Base-by-base conservation (phyloP, 1,139 yeast species). In the Hyphopichia wangnamkhiaoensis region DNA sequence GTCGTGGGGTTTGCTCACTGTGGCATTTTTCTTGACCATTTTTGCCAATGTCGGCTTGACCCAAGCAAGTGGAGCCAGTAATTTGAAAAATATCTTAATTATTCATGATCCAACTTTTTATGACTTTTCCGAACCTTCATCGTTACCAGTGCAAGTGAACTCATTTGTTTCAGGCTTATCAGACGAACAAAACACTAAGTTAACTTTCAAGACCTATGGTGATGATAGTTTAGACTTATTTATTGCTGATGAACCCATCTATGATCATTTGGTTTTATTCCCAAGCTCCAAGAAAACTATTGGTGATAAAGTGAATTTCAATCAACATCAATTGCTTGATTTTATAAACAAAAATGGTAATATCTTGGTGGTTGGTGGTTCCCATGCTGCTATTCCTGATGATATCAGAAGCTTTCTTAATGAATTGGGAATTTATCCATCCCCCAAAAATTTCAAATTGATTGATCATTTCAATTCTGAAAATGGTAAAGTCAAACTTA, bases 361-460 rank as follows among this genome's bases (percentile, higher is more conserved):
- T 57, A 58, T 93, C 13, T 57, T 93, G 24, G 78, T 84, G 15
- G 68, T 89, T 21, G 84, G 84, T n/a, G 65, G 60, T 15, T 45
- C 48, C 8, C 40, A 50, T 12, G 46, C 58, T 20, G 57, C 61
- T n/a, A 68, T 81, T 20, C 87, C 94, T 21, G 90, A 85, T 35
- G 78, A 84, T 17, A 63, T 84, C 24, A 77, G 90, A 44, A 66
- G 75, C 5, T 84, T 85, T 52, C 74, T 88, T 52, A 80, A 82
- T 51, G 91, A 91, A 59, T 65, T 90, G 49, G 98, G 96, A 21
- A 82, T 94, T 38, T 79, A 74, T 53, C 88, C 96, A 43, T 76
- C 95, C 31, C 95, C 96, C 42, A 84, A 81, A 56, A 84, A 81
- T 37, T 83, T 79, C 59, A 63, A 70, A 43, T 68, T 84, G 40